phyloP scores from a whole-genome alignment of 2,329 filamentous ascomycete species.

The Fusarium drepaniforme region DNA sequence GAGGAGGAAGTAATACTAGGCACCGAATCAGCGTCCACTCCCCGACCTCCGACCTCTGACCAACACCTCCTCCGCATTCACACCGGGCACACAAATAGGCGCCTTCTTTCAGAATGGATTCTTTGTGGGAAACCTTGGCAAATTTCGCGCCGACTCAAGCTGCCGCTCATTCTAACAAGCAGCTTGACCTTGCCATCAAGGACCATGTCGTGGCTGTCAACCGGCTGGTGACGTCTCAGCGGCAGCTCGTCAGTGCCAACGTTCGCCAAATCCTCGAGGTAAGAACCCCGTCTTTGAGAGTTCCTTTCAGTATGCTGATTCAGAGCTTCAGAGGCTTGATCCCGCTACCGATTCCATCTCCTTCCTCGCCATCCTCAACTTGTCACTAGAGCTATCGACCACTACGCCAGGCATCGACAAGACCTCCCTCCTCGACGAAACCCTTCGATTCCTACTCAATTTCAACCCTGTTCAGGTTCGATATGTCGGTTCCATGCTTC shows the following conservation, averaged over 20 bases:
- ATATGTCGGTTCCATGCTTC: conserved; percentile 60
- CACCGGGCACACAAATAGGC: background rate
- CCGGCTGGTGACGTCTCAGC: conserved; percentile 51
- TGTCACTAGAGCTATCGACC: conserved; percentile 46
- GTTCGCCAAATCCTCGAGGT: conserved; percentile 58
- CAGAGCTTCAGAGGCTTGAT: conserved; percentile 55
- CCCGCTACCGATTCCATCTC: conserved; percentile 64
- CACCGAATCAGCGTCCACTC: conserved; percentile 21
- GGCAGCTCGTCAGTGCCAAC: conserved; percentile 48
- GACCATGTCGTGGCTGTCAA: conserved; percentile 54
- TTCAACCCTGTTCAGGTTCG: conserved; percentile 67
- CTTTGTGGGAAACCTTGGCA: conserved; percentile 49
- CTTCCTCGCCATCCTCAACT: conserved; percentile 62
- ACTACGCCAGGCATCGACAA: conserved; percentile 48
- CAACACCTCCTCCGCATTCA: conserved; percentile 7
- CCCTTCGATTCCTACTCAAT: conserved; percentile 58
- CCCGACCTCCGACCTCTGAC: conserved; percentile 9
- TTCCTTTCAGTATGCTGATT: conserved; percentile 26
- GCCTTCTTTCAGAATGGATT: conserved; percentile 46
- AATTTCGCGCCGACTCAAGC: conserved; percentile 54
- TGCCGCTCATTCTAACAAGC: conserved; percentile 43
- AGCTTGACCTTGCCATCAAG: conserved; percentile 56
- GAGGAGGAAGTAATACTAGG: conserved; percentile 12
- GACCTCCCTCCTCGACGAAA: conserved; percentile 53
- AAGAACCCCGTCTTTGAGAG: conserved; percentile 1